Conservation (phyloP, 2,329 filamentous ascomycete genomes). For the Talaromyces piceae region DNA sequence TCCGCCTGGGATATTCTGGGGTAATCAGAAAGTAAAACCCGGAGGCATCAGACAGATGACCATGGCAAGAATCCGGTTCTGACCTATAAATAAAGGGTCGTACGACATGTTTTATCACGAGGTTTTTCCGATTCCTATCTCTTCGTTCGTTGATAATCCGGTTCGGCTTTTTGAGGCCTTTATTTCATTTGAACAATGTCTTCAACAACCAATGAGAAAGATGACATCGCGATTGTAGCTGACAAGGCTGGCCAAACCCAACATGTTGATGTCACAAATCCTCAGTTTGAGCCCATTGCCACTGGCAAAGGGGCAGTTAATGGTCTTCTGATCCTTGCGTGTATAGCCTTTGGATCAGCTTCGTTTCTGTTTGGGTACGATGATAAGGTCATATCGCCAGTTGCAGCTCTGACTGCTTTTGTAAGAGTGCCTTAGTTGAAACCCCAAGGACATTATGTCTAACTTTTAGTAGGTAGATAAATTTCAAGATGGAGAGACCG, state of each 20-base stretch:
- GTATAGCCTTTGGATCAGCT: slow-evolving; percentile 22
- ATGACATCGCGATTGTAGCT: background rate
- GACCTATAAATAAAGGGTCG: no score
- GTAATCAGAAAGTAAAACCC: no score
- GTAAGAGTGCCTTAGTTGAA: slow-evolving; percentile 13
- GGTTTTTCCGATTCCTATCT: no score
- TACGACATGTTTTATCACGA: no score
- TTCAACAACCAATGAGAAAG: background rate
- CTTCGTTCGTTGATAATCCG: no score
- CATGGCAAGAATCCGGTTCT: no score
- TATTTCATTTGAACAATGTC: no score
- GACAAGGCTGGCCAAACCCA: slow-evolving; percentile 14
- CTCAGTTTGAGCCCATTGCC: background rate
- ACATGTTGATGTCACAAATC: slow-evolving; percentile 13
- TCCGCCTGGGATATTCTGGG: no score
- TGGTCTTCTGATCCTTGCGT: slow-evolving; percentile 19
- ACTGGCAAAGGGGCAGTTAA: slow-evolving; percentile 18
- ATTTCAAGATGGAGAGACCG: slow-evolving; percentile 23
- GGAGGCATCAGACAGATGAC: no score
- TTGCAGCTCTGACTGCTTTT: slow-evolving; percentile 22
- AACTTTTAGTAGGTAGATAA: slow-evolving; percentile 24
- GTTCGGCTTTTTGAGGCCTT: no score
- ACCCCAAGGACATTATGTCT: no score
- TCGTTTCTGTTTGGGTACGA: slow-evolving; percentile 28
- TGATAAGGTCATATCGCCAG: slow-evolving; percentile 26